These are phyloP conservation scores for Kappamyces sp. DNA, from an alignment of 192 early-diverging fungal species.

Conservation along the genomic window DNA sequence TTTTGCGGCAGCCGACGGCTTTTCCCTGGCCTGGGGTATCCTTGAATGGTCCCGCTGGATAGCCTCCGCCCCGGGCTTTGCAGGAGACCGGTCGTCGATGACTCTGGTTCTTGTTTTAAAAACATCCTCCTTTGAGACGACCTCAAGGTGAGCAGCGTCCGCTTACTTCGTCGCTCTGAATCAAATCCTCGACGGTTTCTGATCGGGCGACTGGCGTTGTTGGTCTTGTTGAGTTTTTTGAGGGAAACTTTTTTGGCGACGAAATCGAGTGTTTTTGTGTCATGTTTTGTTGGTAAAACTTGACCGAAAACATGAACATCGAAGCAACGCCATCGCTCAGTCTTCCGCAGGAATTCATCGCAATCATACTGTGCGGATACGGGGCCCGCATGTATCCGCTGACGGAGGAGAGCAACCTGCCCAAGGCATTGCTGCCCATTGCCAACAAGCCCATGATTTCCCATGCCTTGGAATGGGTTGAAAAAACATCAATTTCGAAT, in stretches of 20 bases:
- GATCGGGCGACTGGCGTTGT: background rate
- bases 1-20: constrained; percentile 1
- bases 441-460: constrained; percentile 93
- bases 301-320: constrained; percentile 2
- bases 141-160: background rate
- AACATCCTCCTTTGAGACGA: constrained; percentile 10
- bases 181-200: background rate
- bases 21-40: constrained; percentile 4
- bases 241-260: constrained; percentile 6
- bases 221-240: constrained; percentile 1
- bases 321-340: background rate
- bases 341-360: background rate
- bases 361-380: constrained; percentile 15
- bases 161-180: background rate
- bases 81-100: constrained; percentile 13
- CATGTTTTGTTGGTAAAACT: constrained; percentile 2
- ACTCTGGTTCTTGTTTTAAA: constrained; percentile 5
- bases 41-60: background rate
- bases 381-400: constrained; percentile 38
- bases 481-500: constrained; percentile 65
- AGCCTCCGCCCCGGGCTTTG: background rate
- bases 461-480: constrained; percentile 91
- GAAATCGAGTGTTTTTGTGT: background rate
- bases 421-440: constrained; percentile 91
- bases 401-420: constrained; percentile 71